Base-by-base conservation (phyloP, 73 alveolate genomes). In the Breviolum minutum region DNA sequence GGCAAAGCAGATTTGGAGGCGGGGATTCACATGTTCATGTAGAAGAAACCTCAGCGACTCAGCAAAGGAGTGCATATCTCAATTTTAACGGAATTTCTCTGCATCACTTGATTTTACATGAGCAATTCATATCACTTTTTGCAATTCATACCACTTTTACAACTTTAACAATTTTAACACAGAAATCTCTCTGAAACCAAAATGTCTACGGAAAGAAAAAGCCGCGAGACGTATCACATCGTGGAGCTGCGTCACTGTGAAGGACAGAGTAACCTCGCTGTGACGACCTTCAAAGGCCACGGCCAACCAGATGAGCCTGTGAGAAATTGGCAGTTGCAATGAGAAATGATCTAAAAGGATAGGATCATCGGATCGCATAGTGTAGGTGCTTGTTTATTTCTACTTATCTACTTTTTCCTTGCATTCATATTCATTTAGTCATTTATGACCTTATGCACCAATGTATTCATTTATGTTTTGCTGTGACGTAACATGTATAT, bases 241-340 rank as follows among this genome's bases (percentile, higher is more conserved):
- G 48, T 89, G 80, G n/a, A 71, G 62, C 32, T 54, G 64, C 4
- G 71, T 62, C 73, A 89, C 13, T 68, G n/a, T 60, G 85, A 89
- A 71, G 62, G 71, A 32, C 40, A 89, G 12, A 48, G 10, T 40
- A 17, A 89, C 26, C 71, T 89, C 80, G 64, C 96, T 89, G 73
- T 27, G 29, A 20, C 85, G 96, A 16, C 96, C 96, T 71, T 69
- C 62, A 77, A 89, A 89, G 87, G 85, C 95, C 6, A 66, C 17
- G 26, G 73, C 96, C 48, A 89, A 62, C 96, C 96, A 89, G n/a
- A 40, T n/a, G 8, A 89, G 96, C 96, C 96, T 88, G 13, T 7
- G 89, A 7, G 32, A 66, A 66, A 66, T 17, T 66, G 54, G 79
- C 79, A 69, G 79, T 24, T 69, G 26, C 79, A 5, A 14, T 14